phyloP scores from a whole-genome alignment of 169 alveolate genomes.

The Babesia divergens region DNA sequence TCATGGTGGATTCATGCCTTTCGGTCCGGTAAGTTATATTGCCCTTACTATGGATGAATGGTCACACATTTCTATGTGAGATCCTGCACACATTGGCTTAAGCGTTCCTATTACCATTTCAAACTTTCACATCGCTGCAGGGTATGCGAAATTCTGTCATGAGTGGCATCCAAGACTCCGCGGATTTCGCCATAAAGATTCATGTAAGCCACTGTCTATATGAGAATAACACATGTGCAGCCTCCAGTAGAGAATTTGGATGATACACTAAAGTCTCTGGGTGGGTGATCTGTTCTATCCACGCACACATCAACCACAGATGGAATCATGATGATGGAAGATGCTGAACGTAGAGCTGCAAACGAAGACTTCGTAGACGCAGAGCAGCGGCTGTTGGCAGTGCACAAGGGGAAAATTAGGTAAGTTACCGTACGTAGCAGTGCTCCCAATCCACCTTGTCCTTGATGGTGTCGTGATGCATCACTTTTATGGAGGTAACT shows the following conservation, averaged over 20 bases:
- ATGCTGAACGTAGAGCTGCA: slow-evolving; percentile 65
- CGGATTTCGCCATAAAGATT: slow-evolving; percentile 64
- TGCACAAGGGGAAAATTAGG: slow-evolving; percentile 74
- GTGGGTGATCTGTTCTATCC: neutral
- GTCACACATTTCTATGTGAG: no score
- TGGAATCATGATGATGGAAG: slow-evolving; percentile 75
- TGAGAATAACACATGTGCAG: neutral
- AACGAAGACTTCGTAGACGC: slow-evolving; percentile 73
- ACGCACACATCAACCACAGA: slow-evolving; percentile 33
- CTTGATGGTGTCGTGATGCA: neutral
- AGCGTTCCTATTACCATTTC: neutral
- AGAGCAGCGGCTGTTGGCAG: slow-evolving; percentile 65
- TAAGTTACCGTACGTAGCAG: slow-evolving; percentile 18
- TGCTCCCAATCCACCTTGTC: neutral
- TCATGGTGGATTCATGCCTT: neutral
- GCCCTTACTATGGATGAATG: neutral
- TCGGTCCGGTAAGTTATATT: slow-evolving; percentile 29
- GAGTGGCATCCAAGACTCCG: slow-evolving; percentile 69
- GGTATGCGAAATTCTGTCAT: slow-evolving; percentile 53
- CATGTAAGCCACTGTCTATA: slow-evolving; percentile 25
- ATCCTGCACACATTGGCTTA: no score
- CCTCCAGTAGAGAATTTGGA: slow-evolving; percentile 59
- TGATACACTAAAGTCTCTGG: slow-evolving; percentile 51
- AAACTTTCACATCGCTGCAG: slow-evolving; percentile 3
- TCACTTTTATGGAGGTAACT: neutral